A percentile compares a stretch with the other conserved stretches of the same genome.
Conservation (phyloP, 495 filamentous ascomycete species). For the Parachaetomium inaequale region DNA sequence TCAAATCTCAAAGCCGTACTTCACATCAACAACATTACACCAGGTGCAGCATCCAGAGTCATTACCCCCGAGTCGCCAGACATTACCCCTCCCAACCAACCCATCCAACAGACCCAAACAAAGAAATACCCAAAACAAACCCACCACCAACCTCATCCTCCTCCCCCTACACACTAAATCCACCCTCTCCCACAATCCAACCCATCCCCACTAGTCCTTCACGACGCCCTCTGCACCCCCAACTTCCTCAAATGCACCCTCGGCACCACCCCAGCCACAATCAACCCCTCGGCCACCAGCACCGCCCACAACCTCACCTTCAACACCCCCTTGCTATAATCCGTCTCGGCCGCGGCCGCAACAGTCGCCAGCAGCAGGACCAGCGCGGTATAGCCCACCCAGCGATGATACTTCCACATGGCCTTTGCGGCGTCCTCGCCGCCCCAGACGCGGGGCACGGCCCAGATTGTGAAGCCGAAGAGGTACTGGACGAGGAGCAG, state of each 20-base stretch:
- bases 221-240: slow-evolving; percentile 36
- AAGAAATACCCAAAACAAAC: too few species aligned
- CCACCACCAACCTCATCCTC: too few species aligned
- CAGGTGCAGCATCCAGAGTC: too few species aligned
- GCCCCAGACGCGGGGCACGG: slow-evolving; percentile 65
- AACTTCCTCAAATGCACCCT: slow-evolving; percentile 82
- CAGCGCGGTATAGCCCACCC: slow-evolving; percentile 66
- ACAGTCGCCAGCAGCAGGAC: slow-evolving; percentile 69
- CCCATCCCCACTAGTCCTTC: too few species aligned
- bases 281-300: slow-evolving; percentile 55
- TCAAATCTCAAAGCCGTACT: too few species aligned
- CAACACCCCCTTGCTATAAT: slow-evolving; percentile 58
- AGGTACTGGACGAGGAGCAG: slow-evolving; percentile 66
- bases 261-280: slow-evolving; percentile 66
- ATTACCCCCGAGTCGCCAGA: too few species aligned
- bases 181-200: not conserved
- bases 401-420: slow-evolving; percentile 72
- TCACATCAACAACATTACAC: too few species aligned
- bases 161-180: too few species aligned
- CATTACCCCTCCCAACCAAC: too few species aligned
- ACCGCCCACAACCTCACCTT: slow-evolving; percentile 72
- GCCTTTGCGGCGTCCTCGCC: slow-evolving; percentile 73
- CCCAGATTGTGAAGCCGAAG: slow-evolving; percentile 78
- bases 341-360: slow-evolving; percentile 68
- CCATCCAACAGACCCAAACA: too few species aligned